Evolutionary conservation across 176 grass and related monocot genomes (phyloP), one percentile per base, ranked within the genome.

Genomic region (Aegilops longissima): DNA sequence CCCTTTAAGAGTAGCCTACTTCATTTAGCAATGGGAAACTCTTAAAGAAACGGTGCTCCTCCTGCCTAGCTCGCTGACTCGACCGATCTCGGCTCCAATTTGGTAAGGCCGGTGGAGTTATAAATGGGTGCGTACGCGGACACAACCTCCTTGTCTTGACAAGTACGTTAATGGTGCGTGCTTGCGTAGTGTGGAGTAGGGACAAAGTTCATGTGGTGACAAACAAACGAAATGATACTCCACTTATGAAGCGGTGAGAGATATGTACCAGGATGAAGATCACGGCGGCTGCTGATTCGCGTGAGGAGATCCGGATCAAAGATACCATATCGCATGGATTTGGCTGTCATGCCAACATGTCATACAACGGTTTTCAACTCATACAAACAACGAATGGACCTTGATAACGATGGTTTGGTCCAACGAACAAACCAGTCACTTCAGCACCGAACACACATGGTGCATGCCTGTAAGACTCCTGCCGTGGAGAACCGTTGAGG

Each of bases 231-330:
- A 16, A 8, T 45, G 44, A 12, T 4, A 44, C 11, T n/a, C n/a
- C 7, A 44, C n/a, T n/a, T n/a, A n/a, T 7, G 34, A 20, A 36
- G 52, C 44, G 12, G 44, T 47, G 44, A 20, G n/a, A 61, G 49
- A 45, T 73, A 8, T 40, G 13, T 25, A 68, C 79, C 38, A 29
- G 0, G 27, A 16, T 78, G 2, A 16, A 77, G 72, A 69, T 83
- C 12, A 24, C 56, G 58, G 40, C 76, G 17, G 8, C 34, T 9
- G 31, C 11, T 85, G 71, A 84, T 88, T 88, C 29, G 81, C 61
- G 3, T 12, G 10, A 21, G 51, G 13, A 38, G 87, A 78, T 36
- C 29, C 78, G 35, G 52, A 61, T 52, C 51, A 12, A 54, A 75
- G 33, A 61, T 17, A 24, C 27, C 56, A 6, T 33, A 0, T 34